Evolutionary conservation across 306 rosid genomes (phyloP).

Genomic region (Castanea sativa): DNA sequence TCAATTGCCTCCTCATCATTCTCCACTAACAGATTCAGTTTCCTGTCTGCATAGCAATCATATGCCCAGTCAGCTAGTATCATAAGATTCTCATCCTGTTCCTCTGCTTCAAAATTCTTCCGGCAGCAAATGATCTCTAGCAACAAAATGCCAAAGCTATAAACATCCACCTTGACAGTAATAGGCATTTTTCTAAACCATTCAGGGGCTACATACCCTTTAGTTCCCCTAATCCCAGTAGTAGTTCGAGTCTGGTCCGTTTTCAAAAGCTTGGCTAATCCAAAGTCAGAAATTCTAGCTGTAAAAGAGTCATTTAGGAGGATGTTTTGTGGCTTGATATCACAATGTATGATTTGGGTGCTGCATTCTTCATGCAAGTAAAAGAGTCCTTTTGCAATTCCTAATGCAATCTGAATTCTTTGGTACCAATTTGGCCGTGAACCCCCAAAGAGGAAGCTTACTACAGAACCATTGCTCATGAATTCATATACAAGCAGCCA

Average conservation of each 20-base stretch:
- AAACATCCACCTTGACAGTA: constrained; percentile 34
- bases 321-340: constrained; percentile 38
- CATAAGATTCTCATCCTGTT: constrained; percentile 8
- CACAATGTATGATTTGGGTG: constrained; percentile 33
- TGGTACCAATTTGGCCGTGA: constrained; percentile 31
- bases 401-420: constrained; percentile 23
- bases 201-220: constrained; percentile 31
- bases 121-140: constrained; percentile 31
- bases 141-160: constrained; percentile 37
- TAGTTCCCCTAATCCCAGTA: constrained; percentile 24
- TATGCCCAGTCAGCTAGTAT: constrained; percentile 38
- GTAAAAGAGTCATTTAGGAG: constrained; percentile 33
- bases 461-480: constrained; percentile 34
- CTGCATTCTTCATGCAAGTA: constrained; percentile 36
- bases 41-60: constrained; percentile 26
- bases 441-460: constrained; percentile 27
- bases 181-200: constrained; percentile 33
- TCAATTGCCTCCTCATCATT: constrained; percentile 7
- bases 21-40: constrained; percentile 4
- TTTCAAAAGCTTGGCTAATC: constrained; percentile 26
- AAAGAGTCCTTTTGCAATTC: constrained; percentile 16
- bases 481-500: constrained; percentile 36
- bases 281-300: constrained; percentile 33
- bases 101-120: constrained; percentile 11
- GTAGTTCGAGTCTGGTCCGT: constrained; percentile 13